Base-by-base conservation (phyloP, 2,329 filamentous ascomycete genomes). In the Tolypocladium nubicola region DNA sequence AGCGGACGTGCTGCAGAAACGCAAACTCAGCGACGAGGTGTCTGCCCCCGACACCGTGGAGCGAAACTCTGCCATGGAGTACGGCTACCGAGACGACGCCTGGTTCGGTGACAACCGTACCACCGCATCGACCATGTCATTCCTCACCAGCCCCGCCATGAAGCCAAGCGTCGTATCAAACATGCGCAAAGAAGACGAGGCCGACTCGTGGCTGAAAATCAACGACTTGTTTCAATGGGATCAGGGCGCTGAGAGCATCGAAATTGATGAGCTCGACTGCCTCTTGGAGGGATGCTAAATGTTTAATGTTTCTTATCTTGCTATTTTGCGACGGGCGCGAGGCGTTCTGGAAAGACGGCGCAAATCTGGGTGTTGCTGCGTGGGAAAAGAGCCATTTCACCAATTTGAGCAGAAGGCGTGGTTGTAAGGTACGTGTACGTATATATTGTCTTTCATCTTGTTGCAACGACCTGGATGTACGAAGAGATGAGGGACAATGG, bases 201-300 rank as follows among this genome's bases (percentile, higher is more conserved):
- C 66, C 26, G 71, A 74, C 52, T 68, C 62, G 62, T 75, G 75
- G 62, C 63, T 77, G 57, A 76, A 73, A 59, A 63, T 76, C 30
- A 71, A 65, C 61, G 71, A 70, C 57, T 58, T 74, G n/a, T 67
- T 72, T 53, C 72, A 84, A 64, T 82, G 83, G 74, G 87, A 88
- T 67, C 80, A 80, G 68, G 90, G 86, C 68, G 91, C 92, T 1
- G 94, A 97, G 75, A 88, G 85, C 62, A 87, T 97, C 64, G 91
- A 95, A 70, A 83, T 97, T 53, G 90, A 96, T 52, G 94, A 99
- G 77, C 84, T 97, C 30, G 93, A 97, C 68, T 85, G 88, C 65
- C 82, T 97, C 70, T 83, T 97, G 66, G 86, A 89, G 68, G 86
- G 83, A 63, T 90, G 85, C 71, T 90, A 75, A 79, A 56, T 59